Evolutionary conservation across 2,329 filamentous ascomycete genomes (phyloP).

Genomic region (Penicillium sp.): DNA sequence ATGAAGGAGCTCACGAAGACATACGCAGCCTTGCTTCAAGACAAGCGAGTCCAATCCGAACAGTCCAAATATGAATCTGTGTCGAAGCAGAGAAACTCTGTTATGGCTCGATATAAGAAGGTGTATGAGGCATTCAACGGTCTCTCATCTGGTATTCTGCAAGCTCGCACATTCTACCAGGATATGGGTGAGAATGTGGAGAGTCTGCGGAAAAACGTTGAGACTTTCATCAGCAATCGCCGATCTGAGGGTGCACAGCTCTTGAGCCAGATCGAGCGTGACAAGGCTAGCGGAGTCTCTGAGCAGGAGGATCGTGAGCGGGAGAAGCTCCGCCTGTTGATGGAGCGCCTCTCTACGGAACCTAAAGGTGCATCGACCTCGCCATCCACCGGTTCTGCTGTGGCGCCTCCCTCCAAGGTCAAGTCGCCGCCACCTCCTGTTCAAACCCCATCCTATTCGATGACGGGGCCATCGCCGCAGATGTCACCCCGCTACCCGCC

Average conservation of each 20-base stretch:
- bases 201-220: constrained; percentile 92
- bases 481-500: constrained; percentile 46
- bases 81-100: constrained; percentile 78
- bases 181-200: constrained; percentile 96
- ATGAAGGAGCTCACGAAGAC: constrained; percentile 92
- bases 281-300: constrained; percentile 66
- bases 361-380: constrained; percentile 42
- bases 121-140: constrained; percentile 93
- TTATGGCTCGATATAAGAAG: constrained; percentile 86
- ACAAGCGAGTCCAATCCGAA: constrained; percentile 90
- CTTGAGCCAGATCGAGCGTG: constrained; percentile 83
- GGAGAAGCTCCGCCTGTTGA: constrained; percentile 82
- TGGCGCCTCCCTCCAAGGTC: constrained; percentile 52
- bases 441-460: constrained; percentile 41
- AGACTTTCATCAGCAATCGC: constrained; percentile 94
- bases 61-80: constrained; percentile 94
- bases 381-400: constrained; percentile 52
- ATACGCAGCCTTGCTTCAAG: constrained; percentile 87
- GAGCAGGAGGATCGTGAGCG: constrained; percentile 78
- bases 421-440: constrained; percentile 46
- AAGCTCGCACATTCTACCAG: constrained; percentile 90
- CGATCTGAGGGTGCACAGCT: constrained; percentile 89
- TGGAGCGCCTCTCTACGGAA: constrained; percentile 95
- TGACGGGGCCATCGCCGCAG: constrained; percentile 49
- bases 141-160: constrained; percentile 80